Conservation (phyloP, 192 early-diverging fungal genomes). For the Gaertneriomyces semiglobifer region DNA sequence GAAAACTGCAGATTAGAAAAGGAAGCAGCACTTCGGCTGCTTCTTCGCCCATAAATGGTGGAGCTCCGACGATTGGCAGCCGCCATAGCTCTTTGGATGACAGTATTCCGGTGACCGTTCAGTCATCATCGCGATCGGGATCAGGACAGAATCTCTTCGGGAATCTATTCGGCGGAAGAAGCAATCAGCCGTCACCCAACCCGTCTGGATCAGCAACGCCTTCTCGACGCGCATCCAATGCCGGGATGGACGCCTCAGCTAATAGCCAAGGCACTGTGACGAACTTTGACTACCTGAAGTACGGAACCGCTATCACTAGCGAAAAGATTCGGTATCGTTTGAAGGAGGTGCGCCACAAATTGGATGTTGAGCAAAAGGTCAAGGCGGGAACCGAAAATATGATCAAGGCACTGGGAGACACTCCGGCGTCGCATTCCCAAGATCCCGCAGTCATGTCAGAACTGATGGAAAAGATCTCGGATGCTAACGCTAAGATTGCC, state of each 20-base stretch:
- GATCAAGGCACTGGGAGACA: conserved; percentile 27
- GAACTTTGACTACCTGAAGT: conserved; percentile 38
- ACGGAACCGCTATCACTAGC: conserved; percentile 42
- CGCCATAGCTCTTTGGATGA: conserved; percentile 29
- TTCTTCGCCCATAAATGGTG: not conserved
- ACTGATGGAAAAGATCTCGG: conserved; percentile 39
- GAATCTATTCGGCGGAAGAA: conserved; percentile 1
- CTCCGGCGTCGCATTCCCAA: conserved; percentile 1
- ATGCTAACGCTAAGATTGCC: conserved; percentile 39
- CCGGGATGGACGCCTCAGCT: not conserved
- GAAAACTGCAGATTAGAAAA: conserved; percentile 30
- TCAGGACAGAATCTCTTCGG: conserved; percentile 4
- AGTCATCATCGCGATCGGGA: not conserved
- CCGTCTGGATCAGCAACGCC: conserved; percentile 10
- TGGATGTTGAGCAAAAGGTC: conserved; percentile 90
- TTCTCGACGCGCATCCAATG: not conserved
- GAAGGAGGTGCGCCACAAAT: conserved; percentile 86
- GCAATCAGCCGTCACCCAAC: not conserved
- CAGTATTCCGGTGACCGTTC: not conserved
- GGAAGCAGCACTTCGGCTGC: not conserved
- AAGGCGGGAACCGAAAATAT: conserved; percentile 75
- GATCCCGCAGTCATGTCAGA: conserved; percentile 34
- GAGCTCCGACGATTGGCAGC: conserved; percentile 7
- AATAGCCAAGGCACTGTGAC: conserved; percentile 2
- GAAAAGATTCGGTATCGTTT: conserved; percentile 68